Percentiles rank a stretch among this genome's conserved stretches.
These are phyloP conservation scores for Rubia tinctorum DNA, from an alignment of 305 asterid species.

Conservation along the genomic window DNA sequence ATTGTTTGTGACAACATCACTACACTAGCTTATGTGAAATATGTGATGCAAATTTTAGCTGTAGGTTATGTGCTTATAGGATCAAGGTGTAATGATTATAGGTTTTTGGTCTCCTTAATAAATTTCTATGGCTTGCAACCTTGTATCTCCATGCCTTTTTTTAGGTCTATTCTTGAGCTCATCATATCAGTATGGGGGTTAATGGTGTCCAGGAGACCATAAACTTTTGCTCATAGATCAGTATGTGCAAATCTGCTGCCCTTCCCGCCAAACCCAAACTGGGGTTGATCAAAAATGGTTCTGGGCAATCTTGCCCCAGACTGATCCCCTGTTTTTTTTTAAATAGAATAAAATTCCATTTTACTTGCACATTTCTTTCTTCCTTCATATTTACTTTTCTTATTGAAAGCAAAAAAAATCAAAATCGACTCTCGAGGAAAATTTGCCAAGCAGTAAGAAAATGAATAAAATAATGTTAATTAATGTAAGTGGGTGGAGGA, in stretches of 20 bases:
- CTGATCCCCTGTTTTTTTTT: no score
- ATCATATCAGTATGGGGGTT: not conserved
- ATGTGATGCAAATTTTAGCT: not conserved
- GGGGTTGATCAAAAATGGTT: not conserved
- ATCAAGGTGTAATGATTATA: not conserved
- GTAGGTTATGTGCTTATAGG: not conserved
- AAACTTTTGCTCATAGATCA: not conserved
- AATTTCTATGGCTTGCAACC: not conserved
- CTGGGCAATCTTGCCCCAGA: not conserved
- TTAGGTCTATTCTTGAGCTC: not conserved
- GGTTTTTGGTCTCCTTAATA: conserved; percentile 1
- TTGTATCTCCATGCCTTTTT: not conserved
- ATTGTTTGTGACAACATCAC: not conserved
- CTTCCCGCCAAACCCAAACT: not conserved
- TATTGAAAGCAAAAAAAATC: not conserved
- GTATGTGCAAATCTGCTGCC: not conserved
- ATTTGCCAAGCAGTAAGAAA: not conserved
- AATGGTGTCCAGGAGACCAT: not conserved
- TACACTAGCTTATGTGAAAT: not conserved
- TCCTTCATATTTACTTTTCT: not conserved
- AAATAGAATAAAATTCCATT: not conserved
- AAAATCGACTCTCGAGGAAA: not conserved
- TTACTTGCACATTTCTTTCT: not conserved
- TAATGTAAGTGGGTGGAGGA: no score
- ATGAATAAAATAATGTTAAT: not conserved